Percentiles rank a stretch among this genome's conserved stretches.
These are phyloP conservation scores for Hanseniaspora jakobsenii DNA, from an alignment of 805 yeast genomes.

Conservation along the genomic window DNA sequence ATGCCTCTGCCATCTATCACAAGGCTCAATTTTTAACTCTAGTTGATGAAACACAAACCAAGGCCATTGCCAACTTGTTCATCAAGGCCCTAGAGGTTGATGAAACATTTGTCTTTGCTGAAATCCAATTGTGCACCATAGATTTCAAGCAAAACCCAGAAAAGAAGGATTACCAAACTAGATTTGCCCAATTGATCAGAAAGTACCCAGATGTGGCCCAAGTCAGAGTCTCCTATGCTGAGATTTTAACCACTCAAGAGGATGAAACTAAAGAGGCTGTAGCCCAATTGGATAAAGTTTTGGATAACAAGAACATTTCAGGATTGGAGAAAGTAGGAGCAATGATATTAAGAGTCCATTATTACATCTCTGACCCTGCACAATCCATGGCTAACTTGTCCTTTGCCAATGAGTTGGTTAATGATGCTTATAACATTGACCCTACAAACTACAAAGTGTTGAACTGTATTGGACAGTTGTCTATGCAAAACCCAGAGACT, in stretches of 20 bases:
- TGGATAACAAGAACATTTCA: constrained; percentile 9
- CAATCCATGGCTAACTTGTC: constrained; percentile 34
- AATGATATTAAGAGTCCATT: constrained; percentile 14
- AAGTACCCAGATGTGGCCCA: constrained; percentile 80
- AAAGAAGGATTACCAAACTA: constrained; percentile 45
- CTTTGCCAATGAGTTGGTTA: constrained; percentile 53
- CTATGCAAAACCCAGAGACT: constrained; percentile 61
- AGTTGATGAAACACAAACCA: constrained; percentile 57
- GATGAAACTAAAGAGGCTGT: constrained; percentile 41
- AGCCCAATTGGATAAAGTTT: constrained; percentile 19
- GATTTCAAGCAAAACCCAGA: constrained; percentile 63
- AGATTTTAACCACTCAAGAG: constrained; percentile 72
- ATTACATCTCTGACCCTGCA: constrained; percentile 36
- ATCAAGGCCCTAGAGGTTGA: constrained; percentile 63
- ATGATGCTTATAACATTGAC: constrained; percentile 69
- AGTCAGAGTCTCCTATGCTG: constrained; percentile 92
- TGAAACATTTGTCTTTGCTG: constrained; percentile 66
- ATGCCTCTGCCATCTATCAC: constrained; percentile 83
- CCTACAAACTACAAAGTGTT: constrained; percentile 82
- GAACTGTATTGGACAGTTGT: constrained; percentile 82
- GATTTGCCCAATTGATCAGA: constrained; percentile 56
- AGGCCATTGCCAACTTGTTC: constrained; percentile 59
- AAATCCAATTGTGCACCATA: constrained; percentile 86
- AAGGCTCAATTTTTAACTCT: constrained; percentile 76
- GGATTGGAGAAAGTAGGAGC: constrained; percentile 13